Base-by-base conservation (phyloP, 2,329 filamentous ascomycete genomes). In the Tolypocladium inflatum region DNA sequence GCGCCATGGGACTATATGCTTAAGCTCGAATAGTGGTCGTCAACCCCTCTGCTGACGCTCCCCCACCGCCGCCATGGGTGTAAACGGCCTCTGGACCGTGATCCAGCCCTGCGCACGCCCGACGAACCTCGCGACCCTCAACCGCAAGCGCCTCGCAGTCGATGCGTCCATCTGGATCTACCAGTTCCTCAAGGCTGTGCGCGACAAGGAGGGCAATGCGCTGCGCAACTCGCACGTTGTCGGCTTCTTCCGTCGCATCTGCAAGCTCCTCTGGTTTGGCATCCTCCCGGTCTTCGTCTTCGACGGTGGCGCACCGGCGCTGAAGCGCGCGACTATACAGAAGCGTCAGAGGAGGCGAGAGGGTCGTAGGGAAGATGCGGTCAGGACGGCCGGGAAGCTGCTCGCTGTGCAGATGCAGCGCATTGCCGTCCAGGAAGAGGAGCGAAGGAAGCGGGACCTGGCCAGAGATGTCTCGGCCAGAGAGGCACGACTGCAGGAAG, bases 101-200 rank as follows among this genome's bases (percentile, higher is more conserved):
- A 80, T 97, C 63, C 90, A 96, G 75, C 94, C 94, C 52, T 97
- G 91, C 70, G 94, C 94, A 54, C 89, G 94, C 42, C 95, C 94
- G 23, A 96, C 95, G 62, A 97, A 96, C 73, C 88, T 99, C 66
- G 92, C 95, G 66, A 96, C 93, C 17, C 85, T 99, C 60, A 97
- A 97, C 73, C 90, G 89, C 65, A 97, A 96, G 76, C 91, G 94
- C 19, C 88, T 99, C 55, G 95, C 94, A 53, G 91, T 99, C 64
- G 94, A 99, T 75, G 94, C 95, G 59, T 97, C 92, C 15, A 99
- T 99, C 71, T 99, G 94, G 94, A 97, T 99, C 66, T 99, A 99
- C 79, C 94, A 99, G 70, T 99, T 99, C 69, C 85, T 99, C 66
- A 99, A 99, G 77, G 94, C 95, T 11, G 94, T 99, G 13, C 92